These are phyloP conservation scores for Leucaena leucocephala DNA, from an alignment of 306 rosid species.

Conservation along the genomic window DNA sequence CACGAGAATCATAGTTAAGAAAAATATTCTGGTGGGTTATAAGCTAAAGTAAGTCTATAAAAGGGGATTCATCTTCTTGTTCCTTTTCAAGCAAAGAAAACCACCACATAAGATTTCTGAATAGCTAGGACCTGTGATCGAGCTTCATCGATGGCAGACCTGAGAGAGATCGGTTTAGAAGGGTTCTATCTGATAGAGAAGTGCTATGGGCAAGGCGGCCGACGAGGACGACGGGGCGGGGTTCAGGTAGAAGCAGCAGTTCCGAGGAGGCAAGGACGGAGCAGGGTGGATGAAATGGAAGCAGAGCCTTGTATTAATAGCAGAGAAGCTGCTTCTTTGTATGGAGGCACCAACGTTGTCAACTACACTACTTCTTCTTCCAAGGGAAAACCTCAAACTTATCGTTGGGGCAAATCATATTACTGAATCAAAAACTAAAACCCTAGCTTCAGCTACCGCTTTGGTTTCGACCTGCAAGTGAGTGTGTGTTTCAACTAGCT, in stretches of 20 bases:
- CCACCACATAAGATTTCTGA: not conserved
- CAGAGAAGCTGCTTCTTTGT: not conserved
- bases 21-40: not conserved
- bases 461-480: not conserved
- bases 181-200: not conserved
- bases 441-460: not conserved
- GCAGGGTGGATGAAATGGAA: not conserved
- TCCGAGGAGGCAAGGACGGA: not conserved
- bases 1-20: too few relatives aligned
- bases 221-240: not conserved
- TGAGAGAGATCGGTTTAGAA: not conserved
- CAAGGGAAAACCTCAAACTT: not conserved
- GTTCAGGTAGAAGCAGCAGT: not conserved
- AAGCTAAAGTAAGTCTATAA: constrained; percentile 1
- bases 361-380: not conserved
- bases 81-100: not conserved
- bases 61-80: not conserved
- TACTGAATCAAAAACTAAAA: not conserved
- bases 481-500: not conserved
- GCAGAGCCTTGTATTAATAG: not conserved
- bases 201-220: not conserved
- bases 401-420: not conserved
- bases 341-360: not conserved
- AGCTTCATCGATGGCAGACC: not conserved
- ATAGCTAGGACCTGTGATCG: not conserved